Evolutionary conservation across 805 yeast genomes (phyloP), one percentile per base, ranked within the genome.

Genomic region (Lipomyces chichibuensis): DNA sequence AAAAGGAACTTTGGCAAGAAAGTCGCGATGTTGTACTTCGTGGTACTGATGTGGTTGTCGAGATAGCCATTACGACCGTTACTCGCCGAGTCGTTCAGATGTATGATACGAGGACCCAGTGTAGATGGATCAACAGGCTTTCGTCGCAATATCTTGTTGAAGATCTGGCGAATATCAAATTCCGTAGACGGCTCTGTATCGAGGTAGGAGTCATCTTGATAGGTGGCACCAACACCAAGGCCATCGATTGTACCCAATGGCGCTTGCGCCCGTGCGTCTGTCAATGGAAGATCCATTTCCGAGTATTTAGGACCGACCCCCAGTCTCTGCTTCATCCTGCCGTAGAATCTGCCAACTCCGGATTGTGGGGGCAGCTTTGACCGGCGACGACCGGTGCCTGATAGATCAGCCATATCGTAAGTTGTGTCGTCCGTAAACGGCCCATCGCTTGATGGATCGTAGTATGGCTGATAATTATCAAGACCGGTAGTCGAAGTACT

Each of bases 1-100:
- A 92, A 92, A 70, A 95, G 79, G 76, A 95, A 95, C 78, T 96
- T 96, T 27, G 99, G 99, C 59, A 95, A 71, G 74, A 95, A 95
- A 0, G 99, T 96, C 29, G 95, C 96, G 66, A 87, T 79, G 76
- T 95, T 96, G 81, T 96, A 95, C 77, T 95, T 95, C 13, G 99
- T 93, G 3, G 99, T 96, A 35, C 96, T 90, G 71, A 95, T 88
- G 76, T 93, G 93, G 78, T 95, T 95, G 66, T 88, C 93, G 65
- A 84, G 82, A 79, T 85, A 94, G 2, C 87, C 83, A 67, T 81
- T 82, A 1, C 84, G 78, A 8, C 78, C 73, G 74, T 91, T 91
- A 9, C 85, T 82, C 6, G 78, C 75, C 51, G 81, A 81, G 74
- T 90, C 88, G 80, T 91, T 90, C 60, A 93, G 76, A 72, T 84